Conservation (phyloP, 2,329 filamentous ascomycete species). For the Fusarium heterosporum region DNA sequence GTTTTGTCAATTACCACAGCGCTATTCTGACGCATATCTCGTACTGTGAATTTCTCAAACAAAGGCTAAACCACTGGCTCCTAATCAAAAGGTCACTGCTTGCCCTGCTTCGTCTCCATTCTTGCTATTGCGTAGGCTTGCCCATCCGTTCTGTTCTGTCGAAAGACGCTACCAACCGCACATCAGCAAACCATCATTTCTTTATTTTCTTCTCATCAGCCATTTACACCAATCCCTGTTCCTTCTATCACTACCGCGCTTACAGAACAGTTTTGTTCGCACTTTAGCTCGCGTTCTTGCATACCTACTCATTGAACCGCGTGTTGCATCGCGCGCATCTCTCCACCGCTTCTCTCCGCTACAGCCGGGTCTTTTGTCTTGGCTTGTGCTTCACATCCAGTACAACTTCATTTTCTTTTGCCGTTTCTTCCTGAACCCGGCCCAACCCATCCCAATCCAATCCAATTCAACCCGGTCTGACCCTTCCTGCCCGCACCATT, state of each 20-base stretch:
- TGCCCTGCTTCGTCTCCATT: slow-evolving; percentile 14
- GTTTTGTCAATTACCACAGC: slow-evolving; percentile 18
- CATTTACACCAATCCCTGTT: slow-evolving; percentile 31
- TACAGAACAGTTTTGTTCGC: slow-evolving; percentile 10
- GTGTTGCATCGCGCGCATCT: slow-evolving; percentile 36
- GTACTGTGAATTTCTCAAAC: slow-evolving; percentile 16
- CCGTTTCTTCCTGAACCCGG: not conserved
- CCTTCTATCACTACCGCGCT: slow-evolving; percentile 7
- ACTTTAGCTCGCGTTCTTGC: not conserved
- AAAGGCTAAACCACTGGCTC: not conserved
- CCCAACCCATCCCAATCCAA: not conserved
- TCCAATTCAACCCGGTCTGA: not conserved
- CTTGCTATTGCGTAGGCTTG: not conserved
- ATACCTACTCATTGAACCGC: slow-evolving; percentile 40
- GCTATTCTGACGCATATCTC: slow-evolving; percentile 24
- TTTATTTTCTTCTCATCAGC: slow-evolving; percentile 31
- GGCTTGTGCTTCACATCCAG: slow-evolving; percentile 24
- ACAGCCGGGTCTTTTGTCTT: slow-evolving; percentile 33
- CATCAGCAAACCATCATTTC: slow-evolving; percentile 28
- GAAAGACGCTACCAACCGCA: slow-evolving; percentile 7
- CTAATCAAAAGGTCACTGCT: not conserved
- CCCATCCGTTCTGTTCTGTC: not conserved
- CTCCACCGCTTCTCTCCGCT: slow-evolving; percentile 35
- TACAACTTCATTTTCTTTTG: slow-evolving; percentile 14
- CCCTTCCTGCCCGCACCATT: slow-evolving; percentile 10